Base-by-base conservation (phyloP, 169 alveolate species). In the Miamiensis avidus region DNA sequence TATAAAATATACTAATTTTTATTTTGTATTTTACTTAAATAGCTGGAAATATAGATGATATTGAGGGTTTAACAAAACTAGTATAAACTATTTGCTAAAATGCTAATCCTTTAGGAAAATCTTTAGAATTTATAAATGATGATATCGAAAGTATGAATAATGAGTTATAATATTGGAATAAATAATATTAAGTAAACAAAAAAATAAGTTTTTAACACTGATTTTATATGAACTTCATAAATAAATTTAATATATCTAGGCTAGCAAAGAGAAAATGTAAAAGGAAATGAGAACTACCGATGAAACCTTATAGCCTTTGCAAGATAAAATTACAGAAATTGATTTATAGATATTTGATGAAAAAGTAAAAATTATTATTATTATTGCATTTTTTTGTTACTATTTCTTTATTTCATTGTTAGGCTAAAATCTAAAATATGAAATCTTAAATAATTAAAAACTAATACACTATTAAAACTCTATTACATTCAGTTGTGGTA, bases 131-230 rank as follows among this genome's bases (percentile, higher is more conserved):
- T 78, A 90, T 93, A 25, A 89, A 94, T 31, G 96, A 93, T 84
- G 96, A 93, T 73, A 93, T 93, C 69, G 96, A 93, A 65, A 78
- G 92, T 73, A 93, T 93, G 96, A 90, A 87, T 76, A 90, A 91
- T 75, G 96, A 93, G 84, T 93, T 87, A 73, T 92, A 87, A 16
- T 78, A 88, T 79, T 93, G 96, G 96, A 93, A 82, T 77, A 83
- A 82, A 34, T 93, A 93, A 82, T 83, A 82, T 76, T 74, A 85
- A 65, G 82, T 75, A 74, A 89, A 92, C 84, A 49, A 49, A 11
- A 49, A 49, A 49, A 49, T 11, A 11, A 49, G 26, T 20, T 49
- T 49, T 49, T 11, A 11, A 49, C 20, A 49, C 20, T 11, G 20
- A 49, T 49, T 49, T 11, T 49, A 11, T 11, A 49, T 49, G 20